Conservation (phyloP, 306 rosid genomes). For the Ammopiptanthus mongolicus region DNA sequence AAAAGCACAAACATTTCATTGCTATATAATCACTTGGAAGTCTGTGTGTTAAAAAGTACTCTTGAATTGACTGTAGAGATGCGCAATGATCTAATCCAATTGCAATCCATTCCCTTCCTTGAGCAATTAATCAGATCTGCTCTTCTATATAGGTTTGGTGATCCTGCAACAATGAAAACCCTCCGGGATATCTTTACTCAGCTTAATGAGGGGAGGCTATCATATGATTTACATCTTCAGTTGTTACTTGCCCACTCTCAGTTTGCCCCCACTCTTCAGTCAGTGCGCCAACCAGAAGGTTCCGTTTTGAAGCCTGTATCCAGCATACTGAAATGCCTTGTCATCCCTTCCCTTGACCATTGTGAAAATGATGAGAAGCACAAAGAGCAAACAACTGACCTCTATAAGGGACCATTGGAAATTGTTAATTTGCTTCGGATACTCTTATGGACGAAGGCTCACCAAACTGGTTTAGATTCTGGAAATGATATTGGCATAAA, state of each 20-base stretch:
- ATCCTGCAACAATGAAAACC: conserved; percentile 56
- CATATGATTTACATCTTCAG: conserved; percentile 52
- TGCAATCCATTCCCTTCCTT: conserved; percentile 57
- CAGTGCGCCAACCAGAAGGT: conserved; percentile 43
- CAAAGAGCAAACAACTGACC: conserved; percentile 22
- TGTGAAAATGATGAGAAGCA: conserved; percentile 28
- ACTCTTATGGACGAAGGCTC: conserved; percentile 38
- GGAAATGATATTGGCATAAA: conserved; percentile 49
- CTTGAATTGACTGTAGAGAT: conserved; percentile 50
- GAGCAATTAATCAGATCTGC: conserved; percentile 64
- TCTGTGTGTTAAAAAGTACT: conserved; percentile 49
- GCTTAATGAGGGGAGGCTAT: conserved; percentile 54
- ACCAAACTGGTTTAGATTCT: conserved; percentile 35
- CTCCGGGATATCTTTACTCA: conserved; percentile 44
- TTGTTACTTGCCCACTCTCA: conserved; percentile 86
- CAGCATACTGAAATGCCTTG: conserved; percentile 64
- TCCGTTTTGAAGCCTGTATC: conserved; percentile 64
- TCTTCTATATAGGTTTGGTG: conserved; percentile 69
- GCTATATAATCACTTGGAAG: conserved; percentile 56
- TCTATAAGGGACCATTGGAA: conserved; percentile 46
- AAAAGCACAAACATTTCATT: conserved; percentile 34
- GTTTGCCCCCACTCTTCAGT: conserved; percentile 61
- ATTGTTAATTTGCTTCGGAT: conserved; percentile 57
- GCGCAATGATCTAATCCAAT: conserved; percentile 43
- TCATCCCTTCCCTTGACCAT: conserved; percentile 38